A percentile compares a stretch with the other conserved stretches of the same genome.
phyloP scores from a whole-genome alignment of 2,329 filamentous ascomycete species.

The Pseudogymnoascus sp. region DNA sequence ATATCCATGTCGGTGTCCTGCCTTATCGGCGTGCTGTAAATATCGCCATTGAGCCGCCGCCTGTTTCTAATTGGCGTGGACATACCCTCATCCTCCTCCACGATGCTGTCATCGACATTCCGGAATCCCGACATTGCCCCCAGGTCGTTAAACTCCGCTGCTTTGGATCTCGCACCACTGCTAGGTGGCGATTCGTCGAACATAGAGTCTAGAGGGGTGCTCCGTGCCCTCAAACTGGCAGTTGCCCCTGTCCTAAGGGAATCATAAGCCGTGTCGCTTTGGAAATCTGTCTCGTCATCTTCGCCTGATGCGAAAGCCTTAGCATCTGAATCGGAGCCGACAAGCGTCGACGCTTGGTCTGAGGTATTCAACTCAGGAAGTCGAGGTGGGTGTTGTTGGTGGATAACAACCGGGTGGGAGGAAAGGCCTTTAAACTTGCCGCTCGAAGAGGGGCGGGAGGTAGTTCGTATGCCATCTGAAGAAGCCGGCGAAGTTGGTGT shows the following conservation, averaged over 20 bases:
- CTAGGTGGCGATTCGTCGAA: conserved; percentile 71
- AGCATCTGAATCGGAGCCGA: conserved; percentile 62
- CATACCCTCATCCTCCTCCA: conserved; percentile 54
- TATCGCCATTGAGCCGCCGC: conserved; percentile 4
- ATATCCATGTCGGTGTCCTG: conserved; percentile 16
- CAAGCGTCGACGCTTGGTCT: conserved; percentile 51
- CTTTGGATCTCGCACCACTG: conserved; percentile 38
- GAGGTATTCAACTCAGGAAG: conserved; percentile 20
- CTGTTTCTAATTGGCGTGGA: conserved; percentile 39
- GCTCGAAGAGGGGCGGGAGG: conserved; percentile 36
- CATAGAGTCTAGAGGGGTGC: conserved; percentile 70
- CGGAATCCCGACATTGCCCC: conserved; percentile 39
- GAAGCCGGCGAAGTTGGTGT: conserved; percentile 23
- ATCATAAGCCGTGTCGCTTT: conserved; percentile 71
- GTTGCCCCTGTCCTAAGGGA: conserved; percentile 67
- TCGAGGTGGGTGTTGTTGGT: conserved; percentile 17
- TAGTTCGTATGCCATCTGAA: conserved; percentile 26
- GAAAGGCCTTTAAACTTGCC: conserved; percentile 35
- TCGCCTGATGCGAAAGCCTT: conserved; percentile 60
- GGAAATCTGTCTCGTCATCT: conserved; percentile 71
- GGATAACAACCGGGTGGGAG: conserved; percentile 18
- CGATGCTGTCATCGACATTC: conserved; percentile 49
- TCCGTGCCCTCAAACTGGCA: conserved; percentile 55
- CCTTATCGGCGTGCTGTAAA: conserved; percentile 16
- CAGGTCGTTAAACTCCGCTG: conserved; percentile 27